Conservation (phyloP, 2,329 filamentous ascomycete species). For the Claviceps capensis region DNA sequence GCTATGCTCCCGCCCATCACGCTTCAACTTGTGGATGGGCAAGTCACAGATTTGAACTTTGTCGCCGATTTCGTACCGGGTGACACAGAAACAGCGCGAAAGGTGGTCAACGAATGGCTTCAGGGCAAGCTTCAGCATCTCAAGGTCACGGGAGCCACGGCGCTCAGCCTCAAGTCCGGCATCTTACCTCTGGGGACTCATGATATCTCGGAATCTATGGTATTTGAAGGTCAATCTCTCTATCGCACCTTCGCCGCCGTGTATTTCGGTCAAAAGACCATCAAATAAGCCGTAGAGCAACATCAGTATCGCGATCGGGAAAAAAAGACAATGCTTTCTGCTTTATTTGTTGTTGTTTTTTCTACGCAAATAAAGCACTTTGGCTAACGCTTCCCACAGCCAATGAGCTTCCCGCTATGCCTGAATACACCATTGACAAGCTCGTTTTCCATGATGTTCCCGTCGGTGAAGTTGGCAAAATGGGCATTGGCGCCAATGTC, state of each 20-base stretch:
- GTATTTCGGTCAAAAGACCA: constrained; percentile 45
- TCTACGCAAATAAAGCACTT: constrained; percentile 4
- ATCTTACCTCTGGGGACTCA: constrained; percentile 69
- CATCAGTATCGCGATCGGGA: neutral
- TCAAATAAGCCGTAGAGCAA: constrained; percentile 16
- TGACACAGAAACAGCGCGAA: constrained; percentile 61
- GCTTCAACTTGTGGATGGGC: constrained; percentile 64
- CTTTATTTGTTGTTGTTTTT: neutral
- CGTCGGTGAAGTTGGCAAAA: constrained; percentile 30
- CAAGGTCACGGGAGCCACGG: constrained; percentile 57
- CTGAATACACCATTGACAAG: constrained; percentile 68
- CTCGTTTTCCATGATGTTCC: constrained; percentile 66
- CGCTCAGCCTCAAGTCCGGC: constrained; percentile 64
- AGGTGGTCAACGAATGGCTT: constrained; percentile 78
- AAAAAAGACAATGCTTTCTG: neutral
- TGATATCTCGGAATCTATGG: constrained; percentile 56
- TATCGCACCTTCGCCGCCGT: constrained; percentile 48
- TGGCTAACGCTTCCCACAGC: constrained; percentile 32
- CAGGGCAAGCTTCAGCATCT: constrained; percentile 61
- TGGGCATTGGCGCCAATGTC: constrained; percentile 69
- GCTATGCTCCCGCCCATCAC: constrained; percentile 63
- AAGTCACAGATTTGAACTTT: constrained; percentile 66
- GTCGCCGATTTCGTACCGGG: constrained; percentile 64
- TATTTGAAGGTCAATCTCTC: constrained; percentile 72
- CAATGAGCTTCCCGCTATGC: constrained; percentile 60